Conservation (phyloP, 805 yeast genomes). For the Wickerhamomyces bisporus region DNA sequence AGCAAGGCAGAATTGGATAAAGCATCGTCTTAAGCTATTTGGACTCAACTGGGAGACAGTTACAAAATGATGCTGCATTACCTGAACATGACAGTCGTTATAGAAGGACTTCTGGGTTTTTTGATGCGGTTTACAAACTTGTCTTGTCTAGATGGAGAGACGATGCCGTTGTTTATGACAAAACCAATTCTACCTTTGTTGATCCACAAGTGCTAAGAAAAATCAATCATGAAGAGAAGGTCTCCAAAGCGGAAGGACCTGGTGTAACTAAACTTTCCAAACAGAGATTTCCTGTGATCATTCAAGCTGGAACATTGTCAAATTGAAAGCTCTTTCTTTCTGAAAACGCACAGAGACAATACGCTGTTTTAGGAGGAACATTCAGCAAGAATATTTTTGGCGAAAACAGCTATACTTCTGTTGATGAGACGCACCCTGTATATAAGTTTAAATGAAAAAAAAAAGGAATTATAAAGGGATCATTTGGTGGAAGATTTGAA, state of each 20-base stretch:
- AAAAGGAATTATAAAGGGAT: conserved; percentile 20
- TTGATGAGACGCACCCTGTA: conserved; percentile 3
- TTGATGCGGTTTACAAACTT: background rate
- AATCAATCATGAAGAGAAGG: background rate
- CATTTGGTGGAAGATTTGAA: background rate
- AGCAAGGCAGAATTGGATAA: conserved; percentile 36
- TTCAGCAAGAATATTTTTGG: conserved; percentile 25
- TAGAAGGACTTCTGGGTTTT: background rate
- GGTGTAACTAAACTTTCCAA: conserved; percentile 33
- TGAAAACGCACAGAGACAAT: conserved; percentile 33
- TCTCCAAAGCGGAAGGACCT: background rate
- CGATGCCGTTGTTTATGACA: background rate
- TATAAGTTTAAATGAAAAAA: conserved; percentile 4
- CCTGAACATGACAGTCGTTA: background rate
- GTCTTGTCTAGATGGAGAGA: background rate
- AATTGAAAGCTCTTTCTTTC: conserved; percentile 35
- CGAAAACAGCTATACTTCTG: background rate
- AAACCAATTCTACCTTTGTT: background rate
- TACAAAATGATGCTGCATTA: too few relatives aligned
- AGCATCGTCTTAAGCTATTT: conserved; percentile 25
- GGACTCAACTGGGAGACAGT: background rate
- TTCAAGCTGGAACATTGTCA: conserved; percentile 37
- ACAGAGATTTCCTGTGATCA: conserved; percentile 35
- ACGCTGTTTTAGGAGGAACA: conserved; percentile 26
- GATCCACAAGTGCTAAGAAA: background rate